Evolutionary conservation across 2,329 filamentous ascomycete genomes (phyloP), one percentile per base, ranked within the genome.

Genomic region (Clonostachys rosea): DNA sequence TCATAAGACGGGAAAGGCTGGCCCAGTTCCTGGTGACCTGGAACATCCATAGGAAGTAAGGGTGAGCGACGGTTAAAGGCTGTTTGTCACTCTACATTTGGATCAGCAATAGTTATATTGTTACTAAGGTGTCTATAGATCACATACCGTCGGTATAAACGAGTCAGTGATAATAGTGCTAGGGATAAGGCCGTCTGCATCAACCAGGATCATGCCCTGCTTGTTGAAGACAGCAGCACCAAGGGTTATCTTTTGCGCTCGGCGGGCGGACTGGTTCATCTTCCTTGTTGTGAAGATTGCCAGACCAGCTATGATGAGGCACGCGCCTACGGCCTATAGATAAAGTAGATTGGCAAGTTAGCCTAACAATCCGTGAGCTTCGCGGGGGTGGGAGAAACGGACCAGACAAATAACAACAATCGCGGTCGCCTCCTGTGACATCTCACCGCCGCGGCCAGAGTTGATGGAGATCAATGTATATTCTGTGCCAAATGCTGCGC

Each of bases 11-110:
- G 47, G 74, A 74, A 24, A 95, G 76, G 39, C 81, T 78, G 8
- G 68, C 61, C 91, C 91, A 96, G 62, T 91, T 86, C 49, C 84
- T 78, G 7, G 87, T 89, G 4, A 89, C 87, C 48, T 87, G 81
- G 60, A 88, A 95, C 58, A 94, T 85, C 91, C 91, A 95, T 44
- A 91, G 82, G 64, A 94, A 95, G 2, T 91, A 81, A 0, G 87
- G 81, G 59, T 95, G 89, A 1, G 81, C 79, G 20, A 83, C 83
- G 47, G 83, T 83, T 57, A 96, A 91, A 13, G 84, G 80, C 50
- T 95, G 89, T 50, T 84, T 81, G 46, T 85, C 67, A 52, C 54
- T 65, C 57, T 61, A 49, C 55, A 47, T 40, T 46, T 35, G 18
- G 35, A 60, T 47, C 54, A 56, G 40, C 45, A 48, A 9, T 36